A percentile compares a stretch with the other conserved stretches of the same genome.
Conservation (phyloP, 495 filamentous ascomycete species). For the Bacidia gigantensis region DNA sequence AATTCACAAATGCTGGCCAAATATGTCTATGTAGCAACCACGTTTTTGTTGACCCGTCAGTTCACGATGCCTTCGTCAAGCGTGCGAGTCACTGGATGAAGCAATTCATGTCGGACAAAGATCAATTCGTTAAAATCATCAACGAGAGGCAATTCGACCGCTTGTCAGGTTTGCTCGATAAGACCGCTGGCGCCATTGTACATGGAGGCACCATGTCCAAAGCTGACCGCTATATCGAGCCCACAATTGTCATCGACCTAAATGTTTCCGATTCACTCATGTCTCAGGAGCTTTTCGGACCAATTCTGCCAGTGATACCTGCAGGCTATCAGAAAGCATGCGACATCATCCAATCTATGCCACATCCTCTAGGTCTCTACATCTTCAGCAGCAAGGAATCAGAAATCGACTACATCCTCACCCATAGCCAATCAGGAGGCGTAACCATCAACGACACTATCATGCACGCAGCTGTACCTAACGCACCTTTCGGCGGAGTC, state of each 20-base stretch:
- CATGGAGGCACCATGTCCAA: conserved; percentile 7
- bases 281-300: conserved; percentile 8
- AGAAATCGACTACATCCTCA: conserved; percentile 13
- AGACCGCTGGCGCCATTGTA: conserved; percentile 3
- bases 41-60: conserved; percentile 11
- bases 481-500: conserved; percentile 17
- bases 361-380: conserved; percentile 7
- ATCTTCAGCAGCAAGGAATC: conserved; percentile 9
- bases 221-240: conserved; percentile 5
- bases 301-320: conserved; percentile 4
- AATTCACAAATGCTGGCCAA: conserved; percentile 13
- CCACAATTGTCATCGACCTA: conserved; percentile 7
- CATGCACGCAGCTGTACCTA: conserved; percentile 10
- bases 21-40: conserved; percentile 16
- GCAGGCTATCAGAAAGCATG: conserved; percentile 4
- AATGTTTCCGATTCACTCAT: conserved; percentile 7
- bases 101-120: conserved; percentile 3
- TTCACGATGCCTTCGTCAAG: neutral
- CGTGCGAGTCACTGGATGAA: conserved; percentile 4
- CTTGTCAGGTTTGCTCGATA: conserved; percentile 1
- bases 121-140: conserved; percentile 7
- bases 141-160: conserved; percentile 10
- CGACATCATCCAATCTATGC: neutral
- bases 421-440: conserved; percentile 15
- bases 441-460: conserved; percentile 15